phyloP scores from a whole-genome alignment of 2,329 filamentous ascomycete genomes.

The Fusarium sp. region DNA sequence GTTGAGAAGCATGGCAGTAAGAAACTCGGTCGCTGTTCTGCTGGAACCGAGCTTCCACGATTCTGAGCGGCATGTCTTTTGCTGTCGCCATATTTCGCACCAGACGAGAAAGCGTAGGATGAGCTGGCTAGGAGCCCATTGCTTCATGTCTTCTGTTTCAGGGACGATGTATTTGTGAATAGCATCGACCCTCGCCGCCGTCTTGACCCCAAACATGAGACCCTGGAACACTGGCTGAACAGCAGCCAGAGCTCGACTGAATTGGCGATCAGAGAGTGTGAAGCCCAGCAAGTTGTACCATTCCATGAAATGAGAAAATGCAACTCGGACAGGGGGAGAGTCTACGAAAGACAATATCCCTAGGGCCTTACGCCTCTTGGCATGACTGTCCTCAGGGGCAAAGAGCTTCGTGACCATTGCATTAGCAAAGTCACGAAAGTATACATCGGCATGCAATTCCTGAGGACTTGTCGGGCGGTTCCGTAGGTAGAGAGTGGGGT shows the following conservation, averaged over 20 bases:
- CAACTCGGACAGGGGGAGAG: conserved; percentile 39
- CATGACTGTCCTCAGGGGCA: background rate
- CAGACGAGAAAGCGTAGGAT: conserved; percentile 40
- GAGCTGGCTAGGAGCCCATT: conserved; percentile 22
- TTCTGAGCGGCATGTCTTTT: conserved; percentile 27
- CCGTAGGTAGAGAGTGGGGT: conserved; percentile 4
- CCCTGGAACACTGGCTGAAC: conserved; percentile 18
- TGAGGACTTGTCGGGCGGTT: conserved; percentile 9
- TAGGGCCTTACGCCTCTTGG: conserved; percentile 16
- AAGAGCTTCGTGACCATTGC: conserved; percentile 23
- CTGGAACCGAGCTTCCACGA: conserved; percentile 34
- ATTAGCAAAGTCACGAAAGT: conserved; percentile 33
- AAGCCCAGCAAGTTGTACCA: background rate
- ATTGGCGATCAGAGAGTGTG: background rate
- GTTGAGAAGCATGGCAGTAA: conserved; percentile 37
- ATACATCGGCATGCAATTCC: conserved; percentile 13
- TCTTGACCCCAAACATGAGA: conserved; percentile 33
- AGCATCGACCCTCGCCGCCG: background rate
- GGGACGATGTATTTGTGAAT: conserved; percentile 23
- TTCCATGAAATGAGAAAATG: conserved; percentile 32
- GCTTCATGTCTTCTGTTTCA: background rate
- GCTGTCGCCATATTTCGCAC: conserved; percentile 40
- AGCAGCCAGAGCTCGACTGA: conserved; percentile 12
- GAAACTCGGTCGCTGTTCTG: conserved; percentile 30
- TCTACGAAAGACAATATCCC: conserved; percentile 37